These are phyloP conservation scores for Scutellaria galericulata DNA, from an alignment of 257 asterid genomes.

Conservation along the genomic window DNA sequence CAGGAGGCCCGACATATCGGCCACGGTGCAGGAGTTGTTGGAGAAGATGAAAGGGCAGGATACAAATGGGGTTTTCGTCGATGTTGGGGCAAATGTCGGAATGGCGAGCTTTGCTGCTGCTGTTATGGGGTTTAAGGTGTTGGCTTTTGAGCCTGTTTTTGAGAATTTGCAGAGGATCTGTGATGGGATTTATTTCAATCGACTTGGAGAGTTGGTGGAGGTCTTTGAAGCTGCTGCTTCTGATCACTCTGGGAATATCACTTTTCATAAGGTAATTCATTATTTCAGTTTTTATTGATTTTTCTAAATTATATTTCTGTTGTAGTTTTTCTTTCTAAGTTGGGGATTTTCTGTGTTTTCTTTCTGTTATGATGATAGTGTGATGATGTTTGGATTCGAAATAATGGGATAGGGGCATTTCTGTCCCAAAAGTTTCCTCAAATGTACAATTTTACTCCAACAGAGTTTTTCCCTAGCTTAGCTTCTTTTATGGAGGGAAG, in stretches of 20 bases:
- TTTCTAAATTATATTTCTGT: neutral
- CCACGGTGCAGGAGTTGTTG: constrained; percentile 78
- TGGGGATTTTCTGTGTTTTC: constrained; percentile 9
- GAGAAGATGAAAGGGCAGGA: constrained; percentile 55
- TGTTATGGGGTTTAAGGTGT: constrained; percentile 88
- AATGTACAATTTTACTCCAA: no score
- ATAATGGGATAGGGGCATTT: no score
- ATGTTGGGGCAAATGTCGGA: constrained; percentile 98
- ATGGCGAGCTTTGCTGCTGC: constrained; percentile 98
- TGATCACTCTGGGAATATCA: constrained; percentile 75
- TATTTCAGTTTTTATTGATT: neutral
- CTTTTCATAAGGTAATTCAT: constrained; percentile 79
- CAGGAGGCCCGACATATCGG: constrained; percentile 86
- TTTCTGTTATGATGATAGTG: neutral
- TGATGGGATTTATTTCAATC: constrained; percentile 86
- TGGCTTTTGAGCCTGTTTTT: constrained; percentile 96
- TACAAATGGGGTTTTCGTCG: constrained; percentile 66
- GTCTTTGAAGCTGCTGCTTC: constrained; percentile 89
- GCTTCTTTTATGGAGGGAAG: no score
- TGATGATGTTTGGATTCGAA: neutral
- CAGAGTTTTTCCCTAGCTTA: no score
- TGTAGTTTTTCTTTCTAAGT: neutral
- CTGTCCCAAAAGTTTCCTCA: no score
- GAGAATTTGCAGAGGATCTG: constrained; percentile 97
- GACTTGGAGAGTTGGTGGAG: constrained; percentile 73